Base-by-base conservation (phyloP, 2,329 filamentous ascomycete species). In the Didymella arachidicola region DNA sequence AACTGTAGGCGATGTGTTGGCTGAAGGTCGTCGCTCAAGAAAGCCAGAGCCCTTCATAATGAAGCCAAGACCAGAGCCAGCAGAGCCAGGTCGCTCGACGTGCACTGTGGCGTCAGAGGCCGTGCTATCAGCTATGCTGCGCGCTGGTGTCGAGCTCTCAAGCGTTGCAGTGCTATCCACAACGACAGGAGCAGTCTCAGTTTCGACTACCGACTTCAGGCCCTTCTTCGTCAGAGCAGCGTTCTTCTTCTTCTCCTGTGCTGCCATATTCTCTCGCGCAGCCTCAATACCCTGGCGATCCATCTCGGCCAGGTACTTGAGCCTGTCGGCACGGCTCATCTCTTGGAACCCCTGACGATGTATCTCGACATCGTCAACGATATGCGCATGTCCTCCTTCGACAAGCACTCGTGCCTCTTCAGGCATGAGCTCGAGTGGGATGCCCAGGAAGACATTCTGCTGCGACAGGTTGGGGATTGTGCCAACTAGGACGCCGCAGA, bases 391-490 rank as follows among this genome's bases (percentile, higher is more conserved):
- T 59, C 86, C 87, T 67, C 89, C 89, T 66, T 92, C 89, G 58
- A 96, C 87, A 27, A 99, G 84, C 53, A 95, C 79, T 63, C 88
- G 85, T 4, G 89, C 93, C 80, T 99, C 95, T 79, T 98, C 95
- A 1, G 92, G 89, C 81, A 95, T 91, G 43, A 99, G 83, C 80
- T 97, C 90, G 26, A 98, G 80, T 2, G 95, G 95, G 48, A 98
- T 80, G 44, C 93, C 92, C 58, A 94, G 85, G 74, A 98, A 98
- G 57, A 97, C 86, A 79, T 97, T 98, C 79, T 99, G 95, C 68
- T 96, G 94, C 6, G 93, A 93, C 57, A 92, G 89, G 78, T 98
- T 93, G 2, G 95, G 94, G 29, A 97, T 87, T 7, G 91, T 93
- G 57, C 95, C 95, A 59, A 91, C 88, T 54, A 97, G 83, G 30